phyloP scores from a whole-genome alignment of 768 basidiomycete species.

The Amanita exitialis region DNA sequence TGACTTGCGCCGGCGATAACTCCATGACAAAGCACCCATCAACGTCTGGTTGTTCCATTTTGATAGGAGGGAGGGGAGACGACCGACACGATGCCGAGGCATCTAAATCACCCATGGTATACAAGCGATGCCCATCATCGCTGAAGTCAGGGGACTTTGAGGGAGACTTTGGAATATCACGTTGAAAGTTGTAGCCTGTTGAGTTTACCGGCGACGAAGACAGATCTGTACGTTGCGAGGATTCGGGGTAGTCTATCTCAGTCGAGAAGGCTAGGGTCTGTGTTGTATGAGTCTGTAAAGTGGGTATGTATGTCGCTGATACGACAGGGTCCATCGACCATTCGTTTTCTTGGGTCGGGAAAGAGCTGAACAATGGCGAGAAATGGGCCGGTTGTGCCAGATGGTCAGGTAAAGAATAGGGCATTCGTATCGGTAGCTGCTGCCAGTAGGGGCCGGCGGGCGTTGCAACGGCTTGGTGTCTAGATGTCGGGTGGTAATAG shows the following conservation, averaged over 20 bases:
- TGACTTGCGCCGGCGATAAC: slow-evolving; percentile 16
- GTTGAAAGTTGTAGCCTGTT: slow-evolving; percentile 8
- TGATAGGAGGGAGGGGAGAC: slow-evolving; percentile 17
- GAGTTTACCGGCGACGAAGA: slow-evolving; percentile 7
- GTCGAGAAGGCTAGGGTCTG: not conserved
- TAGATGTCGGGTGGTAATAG: not conserved
- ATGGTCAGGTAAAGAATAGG: slow-evolving; percentile 1
- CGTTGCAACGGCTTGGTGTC: not conserved
- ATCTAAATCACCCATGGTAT: slow-evolving; percentile 6
- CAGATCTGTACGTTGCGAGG: slow-evolving; percentile 13
- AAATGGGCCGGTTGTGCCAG: not conserved
- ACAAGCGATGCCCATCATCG: slow-evolving; percentile 3
- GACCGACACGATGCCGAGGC: slow-evolving; percentile 9
- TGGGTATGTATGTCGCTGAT: not conserved
- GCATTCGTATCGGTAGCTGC: not conserved
- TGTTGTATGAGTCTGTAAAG: not conserved
- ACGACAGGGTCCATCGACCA: not conserved
- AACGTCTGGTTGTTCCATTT: slow-evolving; percentile 28
- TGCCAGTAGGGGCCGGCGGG: slow-evolving; percentile 1
- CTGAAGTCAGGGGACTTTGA: slow-evolving; percentile 12
- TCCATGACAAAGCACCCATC: slow-evolving; percentile 37
- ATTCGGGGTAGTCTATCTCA: slow-evolving; percentile 13
- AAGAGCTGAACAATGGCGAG: slow-evolving; percentile 1
- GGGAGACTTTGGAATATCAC: slow-evolving; percentile 14
- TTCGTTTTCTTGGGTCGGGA: not conserved